A percentile compares a stretch with the other conserved stretches of the same genome.
Conservation (phyloP, 192 early-diverging fungal genomes). For the Paraglomus occultum region DNA sequence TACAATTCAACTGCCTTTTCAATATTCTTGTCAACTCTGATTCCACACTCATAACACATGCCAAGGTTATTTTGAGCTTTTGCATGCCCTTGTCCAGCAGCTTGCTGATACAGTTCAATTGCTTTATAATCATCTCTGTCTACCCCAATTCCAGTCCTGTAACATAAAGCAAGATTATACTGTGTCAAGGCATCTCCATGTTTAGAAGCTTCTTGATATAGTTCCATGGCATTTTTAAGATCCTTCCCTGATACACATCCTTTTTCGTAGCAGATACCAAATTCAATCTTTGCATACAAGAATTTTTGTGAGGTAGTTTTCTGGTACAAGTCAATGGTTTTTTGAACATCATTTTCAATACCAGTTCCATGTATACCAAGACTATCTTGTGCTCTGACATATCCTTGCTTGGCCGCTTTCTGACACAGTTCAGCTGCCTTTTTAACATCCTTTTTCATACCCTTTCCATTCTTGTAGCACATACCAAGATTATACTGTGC, state of each 20-base stretch:
- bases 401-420: slow-evolving; percentile 63
- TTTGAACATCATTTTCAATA: slow-evolving; percentile 43
- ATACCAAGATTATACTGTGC: slow-evolving; percentile 67
- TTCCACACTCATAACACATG: slow-evolving; percentile 77
- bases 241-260: slow-evolving; percentile 62
- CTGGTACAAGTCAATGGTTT: slow-evolving; percentile 62
- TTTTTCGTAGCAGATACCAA: slow-evolving; percentile 82
- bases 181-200: slow-evolving; percentile 52
- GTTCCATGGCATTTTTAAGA: slow-evolving; percentile 49
- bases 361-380: slow-evolving; percentile 57
- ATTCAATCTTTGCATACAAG: slow-evolving; percentile 74
- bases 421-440: slow-evolving; percentile 57
- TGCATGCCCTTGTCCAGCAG: slow-evolving; percentile 68
- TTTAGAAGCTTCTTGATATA: slow-evolving; percentile 54
- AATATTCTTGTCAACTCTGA: slow-evolving; percentile 45
- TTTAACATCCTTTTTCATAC: slow-evolving; percentile 43
- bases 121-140: slow-evolving; percentile 45
- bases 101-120: slow-evolving; percentile 59
- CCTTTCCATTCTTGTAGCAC: slow-evolving; percentile 50
- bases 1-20: not conserved
- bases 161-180: slow-evolving; percentile 59
- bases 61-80: slow-evolving; percentile 80
- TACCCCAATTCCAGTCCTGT: slow-evolving; percentile 57
- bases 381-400: slow-evolving; percentile 52
- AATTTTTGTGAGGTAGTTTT: slow-evolving; percentile 65